Percentiles rank a stretch among this genome's conserved stretches.
Evolutionary conservation across 345 rosid genomes (phyloP).

Genomic region (Pistacia integerrima): DNA sequence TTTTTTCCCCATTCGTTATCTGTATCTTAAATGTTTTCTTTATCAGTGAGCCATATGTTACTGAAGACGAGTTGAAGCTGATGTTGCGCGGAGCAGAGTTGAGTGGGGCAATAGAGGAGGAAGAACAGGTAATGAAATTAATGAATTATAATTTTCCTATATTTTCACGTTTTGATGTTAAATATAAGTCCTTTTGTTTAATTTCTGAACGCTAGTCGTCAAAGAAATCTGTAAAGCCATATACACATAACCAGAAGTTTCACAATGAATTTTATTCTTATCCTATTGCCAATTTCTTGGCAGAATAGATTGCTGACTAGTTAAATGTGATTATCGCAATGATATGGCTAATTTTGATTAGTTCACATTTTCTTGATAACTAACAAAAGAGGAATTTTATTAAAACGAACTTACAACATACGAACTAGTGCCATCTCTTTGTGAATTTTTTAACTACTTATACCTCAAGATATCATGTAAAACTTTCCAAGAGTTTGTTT

Average conservation of each 20-base stretch:
- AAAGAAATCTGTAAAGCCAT: too few relatives aligned
- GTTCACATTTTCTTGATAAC: slow-evolving; percentile 36
- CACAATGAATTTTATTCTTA: too few relatives aligned
- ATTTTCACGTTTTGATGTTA: background rate
- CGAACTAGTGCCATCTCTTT: background rate
- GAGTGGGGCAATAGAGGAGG: slow-evolving; percentile 99
- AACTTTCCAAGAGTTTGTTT: background rate
- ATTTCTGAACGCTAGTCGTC: too few relatives aligned
- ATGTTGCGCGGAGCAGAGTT: slow-evolving; percentile 97
- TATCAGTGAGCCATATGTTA: slow-evolving; percentile 88
- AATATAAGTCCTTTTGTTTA: background rate
- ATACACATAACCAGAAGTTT: too few relatives aligned
- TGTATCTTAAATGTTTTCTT: background rate
- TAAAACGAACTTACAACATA: too few relatives aligned
- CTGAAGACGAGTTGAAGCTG: slow-evolving; percentile 94
- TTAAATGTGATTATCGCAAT: too few relatives aligned
- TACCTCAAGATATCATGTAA: background rate
- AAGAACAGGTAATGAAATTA: slow-evolving; percentile 72
- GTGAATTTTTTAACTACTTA: background rate
- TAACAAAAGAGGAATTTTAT: too few relatives aligned
- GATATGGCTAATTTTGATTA: too few relatives aligned
- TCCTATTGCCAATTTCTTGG: too few relatives aligned
- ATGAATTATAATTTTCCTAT: background rate
- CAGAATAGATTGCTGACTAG: too few relatives aligned
- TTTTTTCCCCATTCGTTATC: slow-evolving; percentile 10